Evolutionary conservation across 306 rosid genomes (phyloP), one percentile per base, ranked within the genome.

Genomic region (Pyrus betulifolia): DNA sequence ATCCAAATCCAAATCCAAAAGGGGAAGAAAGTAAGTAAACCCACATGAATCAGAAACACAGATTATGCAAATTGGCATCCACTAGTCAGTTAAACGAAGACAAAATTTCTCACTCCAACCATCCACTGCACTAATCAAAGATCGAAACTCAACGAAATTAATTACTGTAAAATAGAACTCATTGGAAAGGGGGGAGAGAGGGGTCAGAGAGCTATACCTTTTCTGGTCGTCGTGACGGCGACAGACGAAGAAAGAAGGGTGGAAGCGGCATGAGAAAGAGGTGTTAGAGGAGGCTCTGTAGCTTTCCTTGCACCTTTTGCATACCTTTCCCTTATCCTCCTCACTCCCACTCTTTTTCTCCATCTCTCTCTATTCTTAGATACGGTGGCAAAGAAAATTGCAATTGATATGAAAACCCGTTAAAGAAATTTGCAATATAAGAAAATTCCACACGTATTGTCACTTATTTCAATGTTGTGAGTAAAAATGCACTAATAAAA

Each of bases 141-240:
- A 62, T 62, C 4, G 19, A 62, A 14, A 62, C 14, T 62, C 40
- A 62, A 62, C 11, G 0, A 28, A 59, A 23, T 45, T 45, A 45
- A 4, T 59, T 23, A 23, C 28, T 0, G 8, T 23, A 22, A 59
- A 55, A 55, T 8, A 13, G 7, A 42, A 67, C 40, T 23, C 14
- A 58, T 22, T 59, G 64, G 64, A 59, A 45, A 5, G 44, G 42
- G 18, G 75, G 71, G 54, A 72, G 68, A 35, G 21, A n/a, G 31
- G 33, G 66, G 45, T 8, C 45, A 28, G 33, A 28, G 33, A 54
- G 28, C 5, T 9, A 71, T 12, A 91, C 98, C 98, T 88, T 78
- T 86, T 93, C 60, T 93, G 97, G 23, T 91, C 97, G 54, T 93
- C 98, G 84, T 93, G 98, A 52, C 97, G 97, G 86, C 97, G 97